These are phyloP conservation scores for Pyrenophora tritici-repentis DNA, from an alignment of 2,329 filamentous ascomycete species.

Conservation along the genomic window DNA sequence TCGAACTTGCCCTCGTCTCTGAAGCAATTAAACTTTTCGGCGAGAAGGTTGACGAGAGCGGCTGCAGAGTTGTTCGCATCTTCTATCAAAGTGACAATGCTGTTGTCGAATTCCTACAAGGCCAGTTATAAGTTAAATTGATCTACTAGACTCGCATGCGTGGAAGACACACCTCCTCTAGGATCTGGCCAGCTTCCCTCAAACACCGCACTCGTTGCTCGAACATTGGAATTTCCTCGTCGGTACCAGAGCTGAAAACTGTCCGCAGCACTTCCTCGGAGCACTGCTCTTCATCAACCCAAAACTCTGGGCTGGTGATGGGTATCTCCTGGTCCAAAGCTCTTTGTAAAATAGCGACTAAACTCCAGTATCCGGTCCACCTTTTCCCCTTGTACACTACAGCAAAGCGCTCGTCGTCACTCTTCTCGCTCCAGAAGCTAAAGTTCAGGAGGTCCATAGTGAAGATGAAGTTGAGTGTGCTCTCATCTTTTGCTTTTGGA, in stretches of 20 bases:
- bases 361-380: slow-evolving; percentile 95
- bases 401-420: slow-evolving; percentile 74
- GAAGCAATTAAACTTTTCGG: slow-evolving; percentile 82
- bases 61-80: slow-evolving; percentile 80
- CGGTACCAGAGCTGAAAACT: slow-evolving; percentile 84
- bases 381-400: slow-evolving; percentile 78
- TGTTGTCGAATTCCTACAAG: slow-evolving; percentile 72
- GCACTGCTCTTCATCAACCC: slow-evolving; percentile 77
- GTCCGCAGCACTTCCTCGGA: slow-evolving; percentile 73
- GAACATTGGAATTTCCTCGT: slow-evolving; percentile 85
- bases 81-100: slow-evolving; percentile 73
- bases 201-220: slow-evolving; percentile 77
- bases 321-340: slow-evolving; percentile 89
- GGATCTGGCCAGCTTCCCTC: slow-evolving; percentile 78
- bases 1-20: slow-evolving; percentile 79
- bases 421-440: slow-evolving; percentile 85
- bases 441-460: slow-evolving; percentile 97
- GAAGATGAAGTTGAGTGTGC: slow-evolving; percentile 89
- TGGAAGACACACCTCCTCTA: slow-evolving; percentile 60
- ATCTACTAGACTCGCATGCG: neutral
- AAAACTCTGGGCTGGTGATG: slow-evolving; percentile 87
- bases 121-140: slow-evolving; percentile 16
- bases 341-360: slow-evolving; percentile 84
- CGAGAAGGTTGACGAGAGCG: slow-evolving; percentile 81
- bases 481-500: slow-evolving; percentile 78